Evolutionary conservation across 2,329 filamentous ascomycete genomes (phyloP).

Genomic region (Ascomycota sp.): DNA sequence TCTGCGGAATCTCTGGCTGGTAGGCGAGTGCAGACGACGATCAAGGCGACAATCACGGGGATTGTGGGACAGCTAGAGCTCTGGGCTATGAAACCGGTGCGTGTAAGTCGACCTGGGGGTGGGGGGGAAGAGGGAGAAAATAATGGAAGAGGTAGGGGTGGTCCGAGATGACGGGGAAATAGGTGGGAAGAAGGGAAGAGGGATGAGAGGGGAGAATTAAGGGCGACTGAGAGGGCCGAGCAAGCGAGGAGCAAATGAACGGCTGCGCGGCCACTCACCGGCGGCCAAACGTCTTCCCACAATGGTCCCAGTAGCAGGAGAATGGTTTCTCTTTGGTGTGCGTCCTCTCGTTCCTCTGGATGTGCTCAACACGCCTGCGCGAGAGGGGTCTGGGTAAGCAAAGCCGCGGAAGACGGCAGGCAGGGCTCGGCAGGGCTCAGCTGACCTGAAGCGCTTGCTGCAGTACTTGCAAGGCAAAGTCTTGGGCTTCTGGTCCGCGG

Average conservation of each 20-base stretch:
- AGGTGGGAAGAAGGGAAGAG: conserved; percentile 4
- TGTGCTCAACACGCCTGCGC: conserved; percentile 39
- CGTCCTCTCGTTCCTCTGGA: conserved; percentile 41
- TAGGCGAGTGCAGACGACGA: background rate
- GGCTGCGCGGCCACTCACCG: conserved; percentile 23
- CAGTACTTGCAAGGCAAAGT: conserved; percentile 42
- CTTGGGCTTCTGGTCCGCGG: conserved; percentile 39
- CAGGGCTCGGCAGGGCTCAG: background rate
- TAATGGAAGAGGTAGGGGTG: background rate
- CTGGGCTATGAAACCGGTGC: background rate
- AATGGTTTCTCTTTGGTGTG: conserved; percentile 48
- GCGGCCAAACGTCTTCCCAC: conserved; percentile 41
- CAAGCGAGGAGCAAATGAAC: background rate
- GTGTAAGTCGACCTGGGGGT: conserved; percentile 1
- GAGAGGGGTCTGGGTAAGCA: conserved; percentile 4
- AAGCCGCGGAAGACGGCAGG: conserved; percentile 4
- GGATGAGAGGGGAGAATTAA: background rate
- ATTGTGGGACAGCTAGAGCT: too few relatives aligned
- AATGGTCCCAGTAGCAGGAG: conserved; percentile 35
- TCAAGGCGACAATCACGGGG: too few relatives aligned
- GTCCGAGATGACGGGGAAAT: background rate
- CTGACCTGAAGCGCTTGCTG: conserved; percentile 41
- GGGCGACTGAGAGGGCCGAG: background rate
- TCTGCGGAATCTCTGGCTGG: too few relatives aligned
- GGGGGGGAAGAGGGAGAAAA: background rate